Evolutionary conservation across 176 grass and related monocot species (phyloP), one percentile per base, ranked within the genome.

Genomic region (bread wheat (Triticum aestivum)): DNA sequence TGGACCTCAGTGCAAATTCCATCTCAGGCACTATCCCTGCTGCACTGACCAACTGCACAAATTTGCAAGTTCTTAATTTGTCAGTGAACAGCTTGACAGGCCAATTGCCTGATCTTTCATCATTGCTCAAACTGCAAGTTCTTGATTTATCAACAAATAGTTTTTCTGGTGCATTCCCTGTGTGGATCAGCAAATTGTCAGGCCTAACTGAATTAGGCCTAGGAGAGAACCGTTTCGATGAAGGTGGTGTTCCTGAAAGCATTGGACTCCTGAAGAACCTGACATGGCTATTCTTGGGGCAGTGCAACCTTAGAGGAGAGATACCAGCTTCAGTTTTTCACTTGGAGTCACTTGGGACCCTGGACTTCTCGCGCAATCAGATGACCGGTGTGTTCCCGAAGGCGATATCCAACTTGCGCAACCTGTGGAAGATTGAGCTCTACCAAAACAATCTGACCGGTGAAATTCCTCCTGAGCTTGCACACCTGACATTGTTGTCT

Each of bases 371-470:
- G 18, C 87, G 90, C 73, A 99, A 99, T 85, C 87, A 99, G 72
- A 94, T 99, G 23, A 88, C 92, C 4, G 97, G 92, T 62, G 69
- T 67, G 23, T 86, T 99, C 61, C 90, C 97, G 3, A 87, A 85
- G 82, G 84, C 71, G 9, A 99, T 99, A 88, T 89, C 90, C 66
- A 92, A 92, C 69, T 84, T 99, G 70, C 74, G 39, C 61, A 94
- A 88, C 81, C 80, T 98, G 20, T 94, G 89, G 91, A 98, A 98
- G 87, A 96, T 98, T 82, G 97, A 98, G 90, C 90, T 98, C 76
- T 96, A 94, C 88, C 88, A 92, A 61, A 98, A 98, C 79, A 98
- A 98, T 27, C 69, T 98, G 51, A 98, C 90, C 66, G 97, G 97
- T 89, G 88, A 94, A 87, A 88, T 99, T 87, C 97, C 97, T 80